Evolutionary conservation across 1,284 basidiomycete genomes (phyloP), one percentile per base, ranked within the genome.

Genomic region (Trichosporon ovoides): DNA sequence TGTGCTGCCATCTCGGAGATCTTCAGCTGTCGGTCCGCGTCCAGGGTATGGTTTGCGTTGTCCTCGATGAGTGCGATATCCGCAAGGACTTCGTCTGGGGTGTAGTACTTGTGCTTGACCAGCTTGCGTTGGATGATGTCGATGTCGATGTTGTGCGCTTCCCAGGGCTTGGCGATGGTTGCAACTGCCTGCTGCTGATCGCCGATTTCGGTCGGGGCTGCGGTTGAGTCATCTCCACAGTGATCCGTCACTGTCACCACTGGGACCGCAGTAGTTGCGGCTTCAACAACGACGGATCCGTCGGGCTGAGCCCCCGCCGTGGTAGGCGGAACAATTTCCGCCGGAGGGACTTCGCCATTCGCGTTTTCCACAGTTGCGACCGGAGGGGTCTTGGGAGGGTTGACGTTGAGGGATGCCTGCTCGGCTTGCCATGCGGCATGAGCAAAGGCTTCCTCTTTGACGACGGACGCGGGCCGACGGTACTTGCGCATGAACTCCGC

Each of bases 401-500:
- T 40, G 19, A 56, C 43, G 43, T 48, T 48, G 6, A 48, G 43
- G 3, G 62, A 61, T n/a, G 68, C 68, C 54, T 66, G 63, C 38
- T 63, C 63, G 6, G 60, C 58, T 12, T 65, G 48, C 5, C 37
- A 56, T 6, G 46, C 38, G 5, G 62, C 59, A 3, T 61, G 55
- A 6, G 50, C 59, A 22, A 66, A 59, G 1, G 68, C 68, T 7
- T 67, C 66, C 10, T 68, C 68, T 70, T 83, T 84, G 43, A 91
- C 88, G 40, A 84, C 80, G 73, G 92, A 89, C 0, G 86, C 89
- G 70, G 96, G 95, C 65, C 89, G 83, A 80, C 92, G 92, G 78
- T 89, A 95, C 78, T 95, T 94, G 72, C 91, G 85, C 79, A 91
- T 91, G 65, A 99, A 80, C 74, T 98, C 93, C 2, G 83, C 84